Evolutionary conservation across 106 monocot species (phyloP).

Genomic region (Xerophyta viscosa): DNA sequence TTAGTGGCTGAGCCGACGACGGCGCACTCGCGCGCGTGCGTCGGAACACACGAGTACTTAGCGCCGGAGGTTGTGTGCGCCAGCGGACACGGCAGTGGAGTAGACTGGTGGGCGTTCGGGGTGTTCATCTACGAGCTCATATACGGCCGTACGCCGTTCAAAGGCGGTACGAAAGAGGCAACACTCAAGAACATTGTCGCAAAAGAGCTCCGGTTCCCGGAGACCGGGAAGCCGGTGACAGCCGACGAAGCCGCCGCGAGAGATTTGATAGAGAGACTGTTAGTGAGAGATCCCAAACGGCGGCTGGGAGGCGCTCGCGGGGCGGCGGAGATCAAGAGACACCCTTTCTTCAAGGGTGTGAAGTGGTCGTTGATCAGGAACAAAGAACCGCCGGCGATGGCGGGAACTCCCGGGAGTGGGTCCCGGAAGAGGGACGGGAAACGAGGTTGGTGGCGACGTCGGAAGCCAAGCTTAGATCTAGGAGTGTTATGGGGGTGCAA

Average conservation of each 20-base stretch:
- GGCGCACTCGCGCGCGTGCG: slow-evolving; percentile 58
- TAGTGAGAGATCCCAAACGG: slow-evolving; percentile 43
- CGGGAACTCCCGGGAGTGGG: slow-evolving; percentile 4
- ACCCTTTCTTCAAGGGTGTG: slow-evolving; percentile 58
- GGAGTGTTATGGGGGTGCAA: neutral
- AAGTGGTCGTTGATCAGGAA: slow-evolving; percentile 54
- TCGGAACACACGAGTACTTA: slow-evolving; percentile 90
- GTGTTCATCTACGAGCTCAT: slow-evolving; percentile 86
- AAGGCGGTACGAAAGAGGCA: slow-evolving; percentile 55
- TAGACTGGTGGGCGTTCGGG: slow-evolving; percentile 98
- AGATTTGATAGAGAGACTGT: slow-evolving; percentile 50
- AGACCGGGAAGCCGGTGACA: neutral
- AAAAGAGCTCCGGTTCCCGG: slow-evolving; percentile 40
- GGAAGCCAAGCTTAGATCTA: neutral
- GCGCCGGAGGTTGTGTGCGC: slow-evolving; percentile 64
- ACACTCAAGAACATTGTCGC: slow-evolving; percentile 66
- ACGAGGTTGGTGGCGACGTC: slow-evolving; percentile 6
- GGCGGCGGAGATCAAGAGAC: slow-evolving; percentile 72
- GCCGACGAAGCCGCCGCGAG: slow-evolving; percentile 22
- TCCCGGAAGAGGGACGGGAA: neutral
- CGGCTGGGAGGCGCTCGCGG: slow-evolving; percentile 52
- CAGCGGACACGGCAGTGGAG: slow-evolving; percentile 56
- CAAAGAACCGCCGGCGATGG: slow-evolving; percentile 31
- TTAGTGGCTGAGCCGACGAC: slow-evolving; percentile 59
- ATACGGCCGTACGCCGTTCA: slow-evolving; percentile 77